Base-by-base conservation (phyloP, 73 alveolate species). In the Paramecium caudatum region DNA sequence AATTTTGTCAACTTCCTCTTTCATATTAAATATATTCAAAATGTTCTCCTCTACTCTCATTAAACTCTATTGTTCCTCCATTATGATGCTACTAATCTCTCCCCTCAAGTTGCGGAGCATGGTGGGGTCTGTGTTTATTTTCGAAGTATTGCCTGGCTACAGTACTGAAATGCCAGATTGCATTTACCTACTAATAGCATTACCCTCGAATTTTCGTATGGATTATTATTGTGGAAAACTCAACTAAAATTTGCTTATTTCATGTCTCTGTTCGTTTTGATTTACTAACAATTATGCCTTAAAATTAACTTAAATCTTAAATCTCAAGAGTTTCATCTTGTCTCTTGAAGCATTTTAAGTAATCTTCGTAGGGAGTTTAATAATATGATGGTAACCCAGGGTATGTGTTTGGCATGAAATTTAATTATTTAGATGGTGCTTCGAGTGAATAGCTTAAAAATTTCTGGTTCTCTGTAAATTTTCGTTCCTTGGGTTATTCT, bases 331-430 rank as follows among this genome's bases (percentile, higher is more conserved):
- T 65, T 65, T 65, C 47, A 65, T 65, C 83, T 15, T 65, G 32
- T 33, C 39, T 25, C 34, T 36, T 65, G 17, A 1, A 33, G 10
- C 27, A 32, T 33, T 33, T 36, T 65, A 65, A 33, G 34, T 33
- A 33, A 33, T 65, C 50, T 4, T 65, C 83, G 34, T 33, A 30
- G 1, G 83, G 47, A 17, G 49, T 65, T 74, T 74, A 47, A 74
- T 74, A 74, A 45, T 74, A 74, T 0, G 47, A 45, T 16, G 88
- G 88, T 15, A 74, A 30, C 19, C 65, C 65, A 16, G 88, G 88
- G 32, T 74, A 74, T 39, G 88, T 74, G 32, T 19, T 19, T 16
- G 88, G 88, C 88, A 74, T 74, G 43, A 74, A 74, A 36, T 74
- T 74, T 45, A 74, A 41, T 25, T 74, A 74, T 13, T 45, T 37